A percentile compares a stretch with the other conserved stretches of the same genome.
These are phyloP conservation scores for Kandelia obovata DNA, from an alignment of 345 rosid species.

Conservation along the genomic window DNA sequence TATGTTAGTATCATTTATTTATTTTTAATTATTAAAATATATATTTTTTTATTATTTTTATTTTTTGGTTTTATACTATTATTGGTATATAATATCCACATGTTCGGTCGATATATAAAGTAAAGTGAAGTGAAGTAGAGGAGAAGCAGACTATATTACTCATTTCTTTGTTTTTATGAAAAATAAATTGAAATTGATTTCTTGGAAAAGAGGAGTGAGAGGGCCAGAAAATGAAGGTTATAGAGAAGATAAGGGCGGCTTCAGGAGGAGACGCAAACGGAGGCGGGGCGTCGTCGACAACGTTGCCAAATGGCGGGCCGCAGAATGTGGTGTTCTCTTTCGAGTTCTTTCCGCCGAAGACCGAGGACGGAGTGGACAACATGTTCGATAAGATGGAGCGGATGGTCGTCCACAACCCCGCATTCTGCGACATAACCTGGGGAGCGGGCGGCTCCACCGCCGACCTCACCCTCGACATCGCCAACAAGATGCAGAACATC, in stretches of 20 bases:
- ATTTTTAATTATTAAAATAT: too few species aligned
- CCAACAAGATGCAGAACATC: conserved; percentile 90
- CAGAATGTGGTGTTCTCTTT: conserved; percentile 53
- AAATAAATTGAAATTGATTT: too few species aligned
- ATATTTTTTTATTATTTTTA: too few species aligned
- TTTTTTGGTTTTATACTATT: too few species aligned
- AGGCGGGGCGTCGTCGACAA: conserved; percentile 14
- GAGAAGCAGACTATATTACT: too few species aligned
- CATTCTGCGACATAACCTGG: conserved; percentile 99
- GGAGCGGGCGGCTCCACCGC: conserved; percentile 99
- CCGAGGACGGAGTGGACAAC: conserved; percentile 96
- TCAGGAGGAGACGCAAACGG: conserved; percentile 16
- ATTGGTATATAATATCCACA: too few species aligned
- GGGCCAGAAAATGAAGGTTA: conserved; percentile 61
- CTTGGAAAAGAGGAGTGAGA: too few species aligned
- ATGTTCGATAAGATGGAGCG: conserved; percentile 96
- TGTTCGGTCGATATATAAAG: too few species aligned
- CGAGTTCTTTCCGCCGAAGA: conserved; percentile 99
- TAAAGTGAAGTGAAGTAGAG: too few species aligned
- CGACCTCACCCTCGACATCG: conserved; percentile 94
- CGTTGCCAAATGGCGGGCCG: conserved; percentile 30
- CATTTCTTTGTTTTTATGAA: too few species aligned
- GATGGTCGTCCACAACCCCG: conserved; percentile 76
- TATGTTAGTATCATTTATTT: too few species aligned
- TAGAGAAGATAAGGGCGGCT: conserved; percentile 60